A percentile compares a stretch with the other conserved stretches of the same genome.
phyloP scores from a whole-genome alignment of 768 basidiomycete species.

The Cystobasidium ongulense region DNA sequence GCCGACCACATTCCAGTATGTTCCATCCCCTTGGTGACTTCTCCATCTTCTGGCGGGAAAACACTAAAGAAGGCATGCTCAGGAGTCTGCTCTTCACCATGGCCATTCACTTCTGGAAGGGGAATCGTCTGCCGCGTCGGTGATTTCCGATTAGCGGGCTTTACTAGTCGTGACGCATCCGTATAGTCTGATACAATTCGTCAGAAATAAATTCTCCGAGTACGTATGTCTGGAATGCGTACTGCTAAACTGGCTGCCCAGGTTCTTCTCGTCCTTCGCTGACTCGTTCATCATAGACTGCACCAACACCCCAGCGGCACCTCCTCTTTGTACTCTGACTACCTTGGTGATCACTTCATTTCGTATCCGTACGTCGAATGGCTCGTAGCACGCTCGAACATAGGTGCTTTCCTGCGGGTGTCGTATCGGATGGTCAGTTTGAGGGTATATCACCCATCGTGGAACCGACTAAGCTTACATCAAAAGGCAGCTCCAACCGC shows the following conservation, averaged over 20 bases:
- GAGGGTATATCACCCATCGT: background rate
- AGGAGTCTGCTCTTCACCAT: background rate
- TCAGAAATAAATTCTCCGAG: background rate
- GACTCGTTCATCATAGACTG: conserved; percentile 1
- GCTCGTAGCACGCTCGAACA: background rate
- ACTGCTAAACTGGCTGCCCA: background rate
- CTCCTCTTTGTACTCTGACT: conserved; percentile 10
- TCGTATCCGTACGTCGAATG: conserved; percentile 26
- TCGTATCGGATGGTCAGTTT: background rate
- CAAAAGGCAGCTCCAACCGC: conserved; percentile 15
- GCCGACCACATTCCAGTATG: background rate
- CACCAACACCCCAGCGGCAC: background rate
- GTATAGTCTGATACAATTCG: background rate
- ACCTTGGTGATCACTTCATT: conserved; percentile 13
- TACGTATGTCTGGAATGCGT: background rate
- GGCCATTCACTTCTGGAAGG: background rate
- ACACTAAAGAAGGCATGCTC: conserved; percentile 20
- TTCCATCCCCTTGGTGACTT: conserved; percentile 5
- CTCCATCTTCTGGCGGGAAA: background rate
- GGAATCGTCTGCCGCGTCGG: conserved; percentile 8
- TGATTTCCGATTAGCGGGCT: conserved; percentile 15
- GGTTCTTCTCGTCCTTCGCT: background rate
- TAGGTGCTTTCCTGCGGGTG: background rate
- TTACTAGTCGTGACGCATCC: background rate
- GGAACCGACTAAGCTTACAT: conserved; percentile 1